These are phyloP conservation scores for Salix exigua DNA, from an alignment of 345 rosid genomes.

Conservation along the genomic window DNA sequence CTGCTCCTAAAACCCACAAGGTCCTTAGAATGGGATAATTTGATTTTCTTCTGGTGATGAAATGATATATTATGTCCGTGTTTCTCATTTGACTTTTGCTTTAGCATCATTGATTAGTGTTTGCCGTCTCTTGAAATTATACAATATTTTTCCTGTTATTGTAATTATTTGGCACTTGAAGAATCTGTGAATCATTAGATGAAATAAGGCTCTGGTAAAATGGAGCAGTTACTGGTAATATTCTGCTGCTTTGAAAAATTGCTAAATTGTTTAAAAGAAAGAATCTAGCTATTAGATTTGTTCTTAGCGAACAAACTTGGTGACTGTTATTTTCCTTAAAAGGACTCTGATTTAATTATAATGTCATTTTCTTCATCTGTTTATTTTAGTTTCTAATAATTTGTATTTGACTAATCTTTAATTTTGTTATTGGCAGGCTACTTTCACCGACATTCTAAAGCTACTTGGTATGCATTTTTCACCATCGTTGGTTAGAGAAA, in stretches of 20 bases:
- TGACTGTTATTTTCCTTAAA: not conserved
- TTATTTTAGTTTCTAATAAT: not conserved
- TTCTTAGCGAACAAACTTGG: not conserved
- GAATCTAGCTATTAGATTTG: not conserved
- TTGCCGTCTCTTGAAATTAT: not conserved
- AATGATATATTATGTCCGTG: too few species aligned
- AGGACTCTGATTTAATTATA: not conserved
- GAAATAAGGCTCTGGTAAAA: not conserved
- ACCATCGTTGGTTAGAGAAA: not conserved
- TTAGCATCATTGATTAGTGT: not conserved
- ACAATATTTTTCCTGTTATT: not conserved
- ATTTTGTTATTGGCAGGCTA: conserved; percentile 66
- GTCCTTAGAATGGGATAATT: not conserved
- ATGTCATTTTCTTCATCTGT: not conserved
- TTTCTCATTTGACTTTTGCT: not conserved
- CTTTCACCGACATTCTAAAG: conserved; percentile 85
- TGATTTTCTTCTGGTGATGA: too few species aligned
- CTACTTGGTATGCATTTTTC: conserved; percentile 58
- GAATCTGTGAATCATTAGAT: not conserved
- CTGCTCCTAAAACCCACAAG: not conserved
- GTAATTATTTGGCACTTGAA: not conserved
- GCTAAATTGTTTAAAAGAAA: not conserved
- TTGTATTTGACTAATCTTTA: conserved; percentile 2
- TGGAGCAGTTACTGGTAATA: not conserved
- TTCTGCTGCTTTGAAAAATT: not conserved